These are phyloP conservation scores for Sicyos edulis DNA, from an alignment of 306 rosid genomes.

Conservation along the genomic window DNA sequence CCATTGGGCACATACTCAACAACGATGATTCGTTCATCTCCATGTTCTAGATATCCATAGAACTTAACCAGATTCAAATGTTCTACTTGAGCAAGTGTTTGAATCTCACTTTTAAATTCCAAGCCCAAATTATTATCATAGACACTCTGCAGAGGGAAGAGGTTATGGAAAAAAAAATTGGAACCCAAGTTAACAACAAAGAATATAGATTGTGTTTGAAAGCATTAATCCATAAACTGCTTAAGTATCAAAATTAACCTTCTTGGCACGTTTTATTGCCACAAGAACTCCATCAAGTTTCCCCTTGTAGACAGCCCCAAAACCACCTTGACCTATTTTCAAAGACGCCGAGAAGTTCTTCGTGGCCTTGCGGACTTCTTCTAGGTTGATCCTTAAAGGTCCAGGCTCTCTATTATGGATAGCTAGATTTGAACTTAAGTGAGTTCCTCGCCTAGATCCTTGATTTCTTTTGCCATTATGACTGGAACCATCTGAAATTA, in stretches of 20 bases:
- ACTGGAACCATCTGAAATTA: slow-evolving; percentile 44
- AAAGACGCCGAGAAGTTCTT: slow-evolving; percentile 71
- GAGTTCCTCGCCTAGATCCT: slow-evolving; percentile 35
- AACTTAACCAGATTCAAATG: slow-evolving; percentile 81
- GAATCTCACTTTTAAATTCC: slow-evolving; percentile 87
- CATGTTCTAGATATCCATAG: slow-evolving; percentile 68
- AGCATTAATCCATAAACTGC: slow-evolving; percentile 15
- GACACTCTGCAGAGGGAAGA: slow-evolving; percentile 40
- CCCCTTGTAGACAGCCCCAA: slow-evolving; percentile 81
- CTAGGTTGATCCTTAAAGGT: slow-evolving; percentile 50
- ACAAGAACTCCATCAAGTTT: slow-evolving; percentile 67
- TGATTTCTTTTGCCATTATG: slow-evolving; percentile 40
- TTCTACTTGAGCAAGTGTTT: slow-evolving; percentile 68
- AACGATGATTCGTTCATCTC: slow-evolving; percentile 64
- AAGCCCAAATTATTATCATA: slow-evolving; percentile 71
- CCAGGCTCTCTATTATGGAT: slow-evolving; percentile 47
- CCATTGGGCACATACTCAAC: slow-evolving; percentile 95
- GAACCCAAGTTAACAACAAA: neutral
- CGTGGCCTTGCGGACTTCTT: slow-evolving; percentile 63
- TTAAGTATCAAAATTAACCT: slow-evolving; percentile 39
- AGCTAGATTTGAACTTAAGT: slow-evolving; percentile 29
- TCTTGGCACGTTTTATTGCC: slow-evolving; percentile 91
- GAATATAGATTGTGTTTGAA: neutral
- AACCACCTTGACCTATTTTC: slow-evolving; percentile 96
- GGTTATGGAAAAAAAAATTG: neutral